A percentile compares a stretch with the other conserved stretches of the same genome.
Conservation (phyloP, 2,329 filamentous ascomycete species). For the Paramyrothecium roridum region DNA sequence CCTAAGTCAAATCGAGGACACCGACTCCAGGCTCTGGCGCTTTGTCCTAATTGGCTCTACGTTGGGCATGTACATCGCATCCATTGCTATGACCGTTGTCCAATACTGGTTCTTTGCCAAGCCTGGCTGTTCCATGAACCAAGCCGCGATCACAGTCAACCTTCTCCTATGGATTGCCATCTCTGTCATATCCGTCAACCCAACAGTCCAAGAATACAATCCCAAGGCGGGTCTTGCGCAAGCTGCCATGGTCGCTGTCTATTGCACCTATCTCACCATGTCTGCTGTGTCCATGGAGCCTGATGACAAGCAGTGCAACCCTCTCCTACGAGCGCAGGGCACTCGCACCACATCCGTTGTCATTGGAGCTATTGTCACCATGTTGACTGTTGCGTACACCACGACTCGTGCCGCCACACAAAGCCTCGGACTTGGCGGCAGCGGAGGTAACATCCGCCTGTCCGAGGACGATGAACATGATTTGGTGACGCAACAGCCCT, state of each 20-base stretch:
- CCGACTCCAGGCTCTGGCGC: slow-evolving; percentile 82
- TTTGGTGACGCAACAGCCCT: slow-evolving; percentile 82
- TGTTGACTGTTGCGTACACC: slow-evolving; percentile 95
- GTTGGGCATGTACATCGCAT: slow-evolving; percentile 86
- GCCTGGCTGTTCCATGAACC: slow-evolving; percentile 87
- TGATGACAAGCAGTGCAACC: slow-evolving; percentile 90
- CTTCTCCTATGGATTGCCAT: slow-evolving; percentile 77
- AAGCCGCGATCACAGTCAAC: slow-evolving; percentile 93
- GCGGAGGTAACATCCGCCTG: slow-evolving; percentile 47
- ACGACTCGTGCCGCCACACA: slow-evolving; percentile 95
- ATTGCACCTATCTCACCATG: slow-evolving; percentile 98
- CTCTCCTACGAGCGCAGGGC: slow-evolving; percentile 78
- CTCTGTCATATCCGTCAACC: slow-evolving; percentile 84
- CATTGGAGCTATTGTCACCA: slow-evolving; percentile 90
- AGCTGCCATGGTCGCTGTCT: slow-evolving; percentile 93
- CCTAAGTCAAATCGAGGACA: slow-evolving; percentile 86
- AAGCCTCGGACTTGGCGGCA: slow-evolving; percentile 69
- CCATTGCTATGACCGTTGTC: slow-evolving; percentile 88
- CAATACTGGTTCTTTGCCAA: slow-evolving; percentile 96
- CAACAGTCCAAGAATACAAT: slow-evolving; percentile 85
- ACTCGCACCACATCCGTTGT: slow-evolving; percentile 89
- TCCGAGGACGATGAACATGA: slow-evolving; percentile 79
- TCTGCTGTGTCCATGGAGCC: slow-evolving; percentile 98
- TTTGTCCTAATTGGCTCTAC: slow-evolving; percentile 87
- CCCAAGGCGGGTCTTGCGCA: slow-evolving; percentile 94